Percentiles rank a stretch among this genome's conserved stretches.
Evolutionary conservation across 2,329 filamentous ascomycete species (phyloP).

Genomic region (Fusarium cyanostomum): DNA sequence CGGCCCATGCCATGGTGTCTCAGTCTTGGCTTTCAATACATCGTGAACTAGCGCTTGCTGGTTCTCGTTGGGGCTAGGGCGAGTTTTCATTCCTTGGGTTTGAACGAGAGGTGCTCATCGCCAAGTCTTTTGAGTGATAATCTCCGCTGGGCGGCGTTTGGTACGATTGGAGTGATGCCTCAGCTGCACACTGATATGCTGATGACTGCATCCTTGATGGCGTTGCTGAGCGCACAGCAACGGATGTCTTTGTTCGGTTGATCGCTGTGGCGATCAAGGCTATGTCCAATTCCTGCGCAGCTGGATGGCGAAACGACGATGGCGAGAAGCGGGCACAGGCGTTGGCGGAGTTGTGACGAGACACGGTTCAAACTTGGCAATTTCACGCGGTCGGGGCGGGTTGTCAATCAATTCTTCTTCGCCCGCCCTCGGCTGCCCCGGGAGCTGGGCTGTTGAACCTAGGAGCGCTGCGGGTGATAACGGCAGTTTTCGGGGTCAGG

Average conservation of each 20-base stretch:
- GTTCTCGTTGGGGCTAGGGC: slow-evolving; percentile 8
- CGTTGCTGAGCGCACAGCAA: slow-evolving; percentile 16
- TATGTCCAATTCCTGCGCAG: slow-evolving; percentile 8
- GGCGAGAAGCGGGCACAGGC: slow-evolving; percentile 1
- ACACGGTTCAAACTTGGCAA: slow-evolving; percentile 6
- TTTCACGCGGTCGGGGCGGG: slow-evolving; percentile 3
- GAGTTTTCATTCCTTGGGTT: slow-evolving; percentile 29
- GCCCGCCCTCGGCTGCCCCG: slow-evolving; percentile 16
- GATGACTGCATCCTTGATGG: slow-evolving; percentile 5
- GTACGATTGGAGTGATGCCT: background rate
- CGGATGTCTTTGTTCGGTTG: background rate
- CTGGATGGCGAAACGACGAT: slow-evolving; percentile 12
- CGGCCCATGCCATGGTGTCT: slow-evolving; percentile 34
- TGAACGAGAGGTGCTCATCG: background rate
- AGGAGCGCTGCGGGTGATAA: background rate
- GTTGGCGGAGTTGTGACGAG: slow-evolving; percentile 28
- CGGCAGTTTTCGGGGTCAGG: slow-evolving; percentile 1
- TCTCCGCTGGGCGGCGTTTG: background rate
- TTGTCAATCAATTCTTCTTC: slow-evolving; percentile 4
- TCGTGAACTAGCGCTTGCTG: slow-evolving; percentile 31
- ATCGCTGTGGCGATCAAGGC: slow-evolving; percentile 10
- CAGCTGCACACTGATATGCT: background rate
- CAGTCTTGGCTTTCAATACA: slow-evolving; percentile 12
- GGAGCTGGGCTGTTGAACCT: slow-evolving; percentile 2
- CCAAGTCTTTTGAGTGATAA: background rate